Evolutionary conservation across 768 basidiomycete genomes (phyloP).

Genomic region (Xerocomus potaroensis): DNA sequence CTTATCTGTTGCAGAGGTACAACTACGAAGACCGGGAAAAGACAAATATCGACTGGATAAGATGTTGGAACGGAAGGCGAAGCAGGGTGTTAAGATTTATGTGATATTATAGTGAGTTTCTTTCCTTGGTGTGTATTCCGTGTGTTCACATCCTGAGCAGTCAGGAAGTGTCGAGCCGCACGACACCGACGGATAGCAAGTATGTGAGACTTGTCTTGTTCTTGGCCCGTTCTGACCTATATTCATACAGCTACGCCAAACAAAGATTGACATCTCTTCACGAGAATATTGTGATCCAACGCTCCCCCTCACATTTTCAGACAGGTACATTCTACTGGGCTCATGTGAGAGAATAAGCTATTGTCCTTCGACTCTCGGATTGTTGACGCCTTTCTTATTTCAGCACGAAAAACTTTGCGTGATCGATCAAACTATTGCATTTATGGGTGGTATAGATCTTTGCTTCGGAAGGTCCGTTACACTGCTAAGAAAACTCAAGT

Average conservation of each 20-base stretch:
- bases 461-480: constrained; percentile 74
- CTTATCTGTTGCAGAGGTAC: constrained; percentile 52
- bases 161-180: constrained; percentile 92
- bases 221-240: constrained; percentile 4
- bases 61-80: constrained; percentile 85
- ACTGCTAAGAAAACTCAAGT: background rate
- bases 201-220: constrained; percentile 32
- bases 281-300: constrained; percentile 92
- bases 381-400: background rate
- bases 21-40: constrained; percentile 80
- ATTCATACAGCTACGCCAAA: constrained; percentile 69
- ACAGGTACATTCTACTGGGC: constrained; percentile 99
- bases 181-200: constrained; percentile 94
- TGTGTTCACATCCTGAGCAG: constrained; percentile 36
- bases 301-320: constrained; percentile 96
- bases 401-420: constrained; percentile 98
- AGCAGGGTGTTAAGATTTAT: constrained; percentile 93
- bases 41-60: constrained; percentile 83
- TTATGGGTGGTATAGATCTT: constrained; percentile 96
- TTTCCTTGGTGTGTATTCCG: background rate
- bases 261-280: constrained; percentile 75
- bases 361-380: background rate
- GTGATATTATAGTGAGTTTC: constrained; percentile 83
- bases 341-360: constrained; percentile 55
- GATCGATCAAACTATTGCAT: constrained; percentile 94